Conservation (phyloP, 768 basidiomycete genomes). For the Hydnomerulius pinastri region DNA sequence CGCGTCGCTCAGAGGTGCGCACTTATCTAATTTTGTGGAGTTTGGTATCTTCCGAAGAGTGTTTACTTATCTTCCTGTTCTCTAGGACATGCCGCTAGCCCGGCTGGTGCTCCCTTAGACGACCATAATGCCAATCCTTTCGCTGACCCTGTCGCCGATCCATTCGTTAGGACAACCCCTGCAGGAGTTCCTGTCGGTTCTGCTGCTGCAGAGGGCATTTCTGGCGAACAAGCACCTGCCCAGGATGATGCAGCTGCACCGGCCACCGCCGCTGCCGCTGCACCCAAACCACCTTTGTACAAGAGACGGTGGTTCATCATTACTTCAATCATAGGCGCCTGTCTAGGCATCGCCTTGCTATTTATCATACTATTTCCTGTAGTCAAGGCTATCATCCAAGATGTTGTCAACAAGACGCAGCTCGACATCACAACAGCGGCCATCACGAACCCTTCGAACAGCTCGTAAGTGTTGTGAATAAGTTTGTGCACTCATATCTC, state of each 20-base stretch:
- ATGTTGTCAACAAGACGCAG: conserved; percentile 57
- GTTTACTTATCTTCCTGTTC: neutral
- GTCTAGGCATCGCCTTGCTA: conserved; percentile 59
- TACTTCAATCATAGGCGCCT: conserved; percentile 47
- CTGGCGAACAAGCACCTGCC: neutral
- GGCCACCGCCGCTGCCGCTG: conserved; percentile 4
- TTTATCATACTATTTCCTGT: conserved; percentile 73
- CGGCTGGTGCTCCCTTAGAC: neutral
- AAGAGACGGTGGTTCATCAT: conserved; percentile 68
- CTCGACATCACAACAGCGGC: conserved; percentile 54
- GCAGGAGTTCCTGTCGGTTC: neutral
- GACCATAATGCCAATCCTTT: conserved; percentile 5
- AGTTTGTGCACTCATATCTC: neutral
- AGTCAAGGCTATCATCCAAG: conserved; percentile 63
- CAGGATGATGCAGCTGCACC: conserved; percentile 1
- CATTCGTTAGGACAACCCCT: conserved; percentile 9
- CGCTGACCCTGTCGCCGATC: conserved; percentile 12
- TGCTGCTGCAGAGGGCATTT: neutral
- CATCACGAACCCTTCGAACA: conserved; percentile 56
- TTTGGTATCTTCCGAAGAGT: neutral
- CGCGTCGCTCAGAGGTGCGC: conserved; percentile 19
- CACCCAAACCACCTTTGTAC: conserved; percentile 48
- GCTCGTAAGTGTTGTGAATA: conserved; percentile 43
- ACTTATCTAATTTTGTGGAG: no score
- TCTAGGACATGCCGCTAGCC: conserved; percentile 11